phyloP scores from a whole-genome alignment of 192 early-diverging fungal genomes.

The Coemansia sp. region DNA sequence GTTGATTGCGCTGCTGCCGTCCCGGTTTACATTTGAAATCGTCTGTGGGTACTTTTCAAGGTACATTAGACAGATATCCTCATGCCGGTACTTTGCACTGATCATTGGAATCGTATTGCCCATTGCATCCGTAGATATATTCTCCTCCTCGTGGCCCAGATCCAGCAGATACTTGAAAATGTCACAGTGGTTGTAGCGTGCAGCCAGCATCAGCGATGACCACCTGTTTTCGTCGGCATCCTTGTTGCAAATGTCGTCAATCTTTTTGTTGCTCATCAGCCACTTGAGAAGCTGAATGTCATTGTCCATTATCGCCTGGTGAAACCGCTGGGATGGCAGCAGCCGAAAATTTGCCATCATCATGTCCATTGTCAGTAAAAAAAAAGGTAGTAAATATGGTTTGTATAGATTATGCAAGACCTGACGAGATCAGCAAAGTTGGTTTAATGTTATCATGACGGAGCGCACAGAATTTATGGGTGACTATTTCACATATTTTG shows the following conservation, averaged over 20 bases:
- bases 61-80: constrained; percentile 37
- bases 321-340: constrained; percentile 32
- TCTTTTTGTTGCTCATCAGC: constrained; percentile 32
- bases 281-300: constrained; percentile 39
- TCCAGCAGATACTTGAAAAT: constrained; percentile 38
- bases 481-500: constrained; percentile 28
- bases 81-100: constrained; percentile 43
- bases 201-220: constrained; percentile 50
- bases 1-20: constrained; percentile 46
- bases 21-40: constrained; percentile 44
- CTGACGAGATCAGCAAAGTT: no score
- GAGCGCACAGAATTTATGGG: no score
- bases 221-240: constrained; percentile 37
- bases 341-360: constrained; percentile 41
- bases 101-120: constrained; percentile 50
- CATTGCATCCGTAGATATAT: constrained; percentile 29
- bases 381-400: no score
- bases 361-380: not conserved
- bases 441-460: not conserved
- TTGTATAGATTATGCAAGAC: no score
- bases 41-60: constrained; percentile 39
- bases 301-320: constrained; percentile 40
- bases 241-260: constrained; percentile 39
- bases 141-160: constrained; percentile 40
- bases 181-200: constrained; percentile 33